These are phyloP conservation scores for Cinnamomum micranthum DNA, from an alignment of 164 flowering plant genomes.

Conservation along the genomic window DNA sequence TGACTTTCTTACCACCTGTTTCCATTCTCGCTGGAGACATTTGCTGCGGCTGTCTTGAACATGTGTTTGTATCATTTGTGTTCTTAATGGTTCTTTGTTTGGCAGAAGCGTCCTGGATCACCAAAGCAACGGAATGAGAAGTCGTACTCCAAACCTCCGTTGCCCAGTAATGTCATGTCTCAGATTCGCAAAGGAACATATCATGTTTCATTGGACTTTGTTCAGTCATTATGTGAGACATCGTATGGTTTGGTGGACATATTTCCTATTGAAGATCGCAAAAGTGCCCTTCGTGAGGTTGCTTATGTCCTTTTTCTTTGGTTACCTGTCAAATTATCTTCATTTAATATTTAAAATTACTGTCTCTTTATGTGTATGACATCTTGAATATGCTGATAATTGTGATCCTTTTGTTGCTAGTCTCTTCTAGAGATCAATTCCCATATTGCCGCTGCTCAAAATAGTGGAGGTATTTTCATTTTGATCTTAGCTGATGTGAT, in stretches of 20 bases:
- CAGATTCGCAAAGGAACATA: constrained; percentile 88
- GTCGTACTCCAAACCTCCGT: constrained; percentile 67
- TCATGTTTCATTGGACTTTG: constrained; percentile 94
- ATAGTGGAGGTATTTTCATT: constrained; percentile 71
- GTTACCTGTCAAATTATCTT: background rate
- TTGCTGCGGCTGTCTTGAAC: background rate
- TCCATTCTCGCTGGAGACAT: background rate
- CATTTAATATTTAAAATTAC: background rate
- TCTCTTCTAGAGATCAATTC: constrained; percentile 88
- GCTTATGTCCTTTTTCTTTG: constrained; percentile 3
- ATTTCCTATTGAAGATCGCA: constrained; percentile 95
- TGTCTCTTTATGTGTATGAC: constrained; percentile 5
- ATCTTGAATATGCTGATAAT: constrained; percentile 15
- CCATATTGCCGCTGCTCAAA: constrained; percentile 66
- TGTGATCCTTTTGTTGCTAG: constrained; percentile 39
- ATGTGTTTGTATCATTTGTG: background rate
- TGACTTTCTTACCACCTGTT: no score
- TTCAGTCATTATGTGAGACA: constrained; percentile 82
- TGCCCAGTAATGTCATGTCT: constrained; percentile 61
- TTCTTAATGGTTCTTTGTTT: constrained; percentile 13
- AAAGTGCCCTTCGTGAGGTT: constrained; percentile 93
- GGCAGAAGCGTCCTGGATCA: constrained; percentile 73
- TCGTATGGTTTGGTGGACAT: constrained; percentile 94
- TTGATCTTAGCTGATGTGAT: background rate
- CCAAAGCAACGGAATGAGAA: constrained; percentile 63